Evolutionary conservation across 78 protist genomes (phyloP), one percentile per base, ranked within the genome.

Genomic region (Cyanophora paradoxa): DNA sequence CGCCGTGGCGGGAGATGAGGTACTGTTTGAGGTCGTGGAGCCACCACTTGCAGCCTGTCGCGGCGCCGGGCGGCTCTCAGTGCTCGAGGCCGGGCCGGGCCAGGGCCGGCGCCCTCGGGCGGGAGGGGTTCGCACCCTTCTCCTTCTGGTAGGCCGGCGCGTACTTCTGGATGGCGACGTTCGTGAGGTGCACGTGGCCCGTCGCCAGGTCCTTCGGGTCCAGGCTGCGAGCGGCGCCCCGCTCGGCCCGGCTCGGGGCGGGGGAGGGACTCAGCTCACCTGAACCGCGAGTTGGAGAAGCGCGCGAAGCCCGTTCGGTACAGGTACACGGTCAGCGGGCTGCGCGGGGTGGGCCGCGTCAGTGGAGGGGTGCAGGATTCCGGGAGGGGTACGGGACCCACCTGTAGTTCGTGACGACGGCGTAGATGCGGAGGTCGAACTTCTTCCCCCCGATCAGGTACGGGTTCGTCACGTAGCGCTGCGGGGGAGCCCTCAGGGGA

Each of bases 291-390:
- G n/a, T 44, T 44, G 10, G 52, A 69, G 78, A 90, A 90, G 28
- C 97, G 85, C 1, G 89, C 91, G 58, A 93, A 93, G 22, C 94
- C 96, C n/a, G 64, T 44, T 0, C 94, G 71, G 70, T 85, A 79
- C 41, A 88, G 41, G 62, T 73, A 93, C 26, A 69, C 83, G 4
- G 73, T 68, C 22, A 87, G 75, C 1, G 95, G 92, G 17, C 5
- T 1, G 48, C 48, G 7, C 48, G 48, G 48, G 48, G 24, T 7
- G 24, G 48, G 48, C 20, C n/a, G 62, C n/a, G n/a, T n/a, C n/a
- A n/a, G n/a, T n/a, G n/a, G n/a, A n/a, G n/a, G n/a, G n/a, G n/a
- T n/a, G n/a, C n/a, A n/a, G n/a, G n/a, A n/a, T n/a, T n/a, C n/a
- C n/a, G n/a, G n/a, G n/a, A n/a, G n/a, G n/a, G n/a, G n/a, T n/a